Evolutionary conservation across 2,329 filamentous ascomycete genomes (phyloP).

Genomic region (Verticillium albo-atrum): DNA sequence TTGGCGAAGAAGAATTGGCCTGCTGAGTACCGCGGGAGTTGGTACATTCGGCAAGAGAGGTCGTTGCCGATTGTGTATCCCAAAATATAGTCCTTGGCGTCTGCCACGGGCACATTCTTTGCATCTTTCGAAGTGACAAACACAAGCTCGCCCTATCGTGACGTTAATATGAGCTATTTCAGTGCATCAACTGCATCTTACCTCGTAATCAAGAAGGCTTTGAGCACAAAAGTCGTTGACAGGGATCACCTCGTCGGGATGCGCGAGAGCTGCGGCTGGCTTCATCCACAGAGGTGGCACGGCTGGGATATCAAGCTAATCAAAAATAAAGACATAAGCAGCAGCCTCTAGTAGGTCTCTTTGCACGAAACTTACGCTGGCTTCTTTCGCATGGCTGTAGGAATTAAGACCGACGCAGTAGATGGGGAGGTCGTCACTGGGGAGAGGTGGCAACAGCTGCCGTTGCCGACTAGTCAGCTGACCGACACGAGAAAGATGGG

Average conservation of each 20-base stretch:
- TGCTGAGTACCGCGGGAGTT: constrained; percentile 33
- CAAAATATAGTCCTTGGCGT: constrained; percentile 46
- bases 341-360: background rate
- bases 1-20: constrained; percentile 49
- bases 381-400: constrained; percentile 12
- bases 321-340: no score
- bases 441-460: no score
- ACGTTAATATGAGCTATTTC: background rate
- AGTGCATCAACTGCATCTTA: background rate
- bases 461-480: no score
- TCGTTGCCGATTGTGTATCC: constrained; percentile 55
- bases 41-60: constrained; percentile 42
- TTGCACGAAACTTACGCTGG: constrained; percentile 3
- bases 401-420: constrained; percentile 17
- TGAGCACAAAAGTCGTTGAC: background rate
- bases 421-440: no score
- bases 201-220: background rate
- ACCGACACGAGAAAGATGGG: no score
- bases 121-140: constrained; percentile 42
- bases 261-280: no score
- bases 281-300: no score
- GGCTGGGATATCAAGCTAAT: no score
- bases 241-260: no score
- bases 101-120: constrained; percentile 41
- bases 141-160: constrained; percentile 39